Evolutionary conservation across 1,139 yeast species (phyloP).

Genomic region (Meyerozyma athensensis): DNA sequence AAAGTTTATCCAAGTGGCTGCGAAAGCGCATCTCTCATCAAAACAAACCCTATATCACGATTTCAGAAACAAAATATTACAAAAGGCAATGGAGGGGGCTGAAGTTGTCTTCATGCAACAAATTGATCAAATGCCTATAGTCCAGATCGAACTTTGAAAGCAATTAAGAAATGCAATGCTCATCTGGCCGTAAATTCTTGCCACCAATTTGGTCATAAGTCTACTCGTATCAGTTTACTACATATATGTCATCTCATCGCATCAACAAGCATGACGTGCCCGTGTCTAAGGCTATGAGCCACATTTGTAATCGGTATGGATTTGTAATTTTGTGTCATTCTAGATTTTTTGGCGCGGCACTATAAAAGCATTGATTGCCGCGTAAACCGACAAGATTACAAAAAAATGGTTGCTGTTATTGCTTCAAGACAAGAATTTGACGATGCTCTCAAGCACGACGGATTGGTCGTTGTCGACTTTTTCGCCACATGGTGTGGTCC

Average conservation of each 20-base stretch:
- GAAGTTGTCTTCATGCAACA: neutral
- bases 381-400: neutral
- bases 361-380: neutral
- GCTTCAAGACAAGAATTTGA: slow-evolving; percentile 56
- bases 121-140: neutral
- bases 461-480: slow-evolving; percentile 77
- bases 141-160: neutral
- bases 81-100: neutral
- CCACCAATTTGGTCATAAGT: too few relatives aligned
- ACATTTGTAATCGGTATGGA: slow-evolving; percentile 2
- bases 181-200: too few relatives aligned
- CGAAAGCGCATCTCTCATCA: neutral
- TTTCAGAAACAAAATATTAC: neutral
- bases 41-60: neutral
- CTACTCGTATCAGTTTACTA: too few relatives aligned
- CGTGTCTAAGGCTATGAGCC: slow-evolving; percentile 4
- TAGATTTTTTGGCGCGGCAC: neutral
- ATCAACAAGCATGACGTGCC: slow-evolving; percentile 2
- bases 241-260: too few relatives aligned
- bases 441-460: slow-evolving; percentile 47
- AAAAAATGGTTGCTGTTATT: slow-evolving; percentile 38
- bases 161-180: too few relatives aligned
- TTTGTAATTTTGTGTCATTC: neutral
- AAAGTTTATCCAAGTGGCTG: neutral
- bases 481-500: slow-evolving; percentile 95